phyloP scores from a whole-genome alignment of 169 alveolate species.

The Plasmodium coatneyi region DNA sequence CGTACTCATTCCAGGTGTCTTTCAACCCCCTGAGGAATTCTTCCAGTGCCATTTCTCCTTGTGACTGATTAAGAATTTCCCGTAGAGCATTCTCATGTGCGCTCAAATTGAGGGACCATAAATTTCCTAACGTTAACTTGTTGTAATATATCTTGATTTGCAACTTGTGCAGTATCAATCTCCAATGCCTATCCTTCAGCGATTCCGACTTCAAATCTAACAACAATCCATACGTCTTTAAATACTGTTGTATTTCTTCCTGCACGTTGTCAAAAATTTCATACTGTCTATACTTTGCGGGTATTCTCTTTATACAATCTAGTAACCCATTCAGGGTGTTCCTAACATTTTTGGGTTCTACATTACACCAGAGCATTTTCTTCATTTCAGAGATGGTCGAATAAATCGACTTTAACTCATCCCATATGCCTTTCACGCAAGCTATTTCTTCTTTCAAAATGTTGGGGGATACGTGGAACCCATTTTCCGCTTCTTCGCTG shows the following conservation, averaged over 20 bases:
- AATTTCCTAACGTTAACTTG: conserved; percentile 91
- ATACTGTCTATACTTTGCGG: conserved; percentile 90
- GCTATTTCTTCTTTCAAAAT: conserved; percentile 89
- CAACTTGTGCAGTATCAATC: conserved; percentile 86
- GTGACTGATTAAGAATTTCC: conserved; percentile 94
- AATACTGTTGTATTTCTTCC: conserved; percentile 73
- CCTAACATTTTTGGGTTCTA: conserved; percentile 89
- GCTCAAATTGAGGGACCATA: conserved; percentile 88
- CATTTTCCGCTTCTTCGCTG: conserved; percentile 83
- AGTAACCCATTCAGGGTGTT: conserved; percentile 90
- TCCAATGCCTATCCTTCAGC: conserved; percentile 98
- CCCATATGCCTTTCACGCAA: conserved; percentile 93
- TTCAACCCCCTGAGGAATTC: conserved; percentile 91
- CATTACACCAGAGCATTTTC: conserved; percentile 89
- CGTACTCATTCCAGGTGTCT: conserved; percentile 92
- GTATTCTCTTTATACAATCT: conserved; percentile 88
- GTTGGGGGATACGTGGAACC: conserved; percentile 89
- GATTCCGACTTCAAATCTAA: conserved; percentile 95
- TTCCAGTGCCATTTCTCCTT: conserved; percentile 97
- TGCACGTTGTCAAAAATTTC: conserved; percentile 95
- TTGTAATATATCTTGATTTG: conserved; percentile 81
- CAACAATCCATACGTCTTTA: conserved; percentile 76
- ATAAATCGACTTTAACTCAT: conserved; percentile 89
- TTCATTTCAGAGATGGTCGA: conserved; percentile 83
- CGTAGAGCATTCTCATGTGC: conserved; percentile 81